Evolutionary conservation across 2,329 filamentous ascomycete genomes (phyloP).

Genomic region (Penicillium sp.): DNA sequence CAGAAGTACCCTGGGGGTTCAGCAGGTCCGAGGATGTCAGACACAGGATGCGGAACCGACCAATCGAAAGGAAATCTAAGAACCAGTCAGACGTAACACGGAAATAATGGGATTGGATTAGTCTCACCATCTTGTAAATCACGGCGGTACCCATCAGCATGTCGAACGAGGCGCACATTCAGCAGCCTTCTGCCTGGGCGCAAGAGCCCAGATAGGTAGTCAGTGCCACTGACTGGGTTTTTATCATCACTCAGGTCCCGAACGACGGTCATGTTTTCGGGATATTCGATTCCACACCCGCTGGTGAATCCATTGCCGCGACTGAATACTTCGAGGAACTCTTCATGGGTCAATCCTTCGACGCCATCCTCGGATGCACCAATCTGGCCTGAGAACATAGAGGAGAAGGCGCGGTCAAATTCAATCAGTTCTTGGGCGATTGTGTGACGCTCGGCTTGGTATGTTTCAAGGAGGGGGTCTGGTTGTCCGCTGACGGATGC

Average conservation of each 20-base stretch:
- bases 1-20: conserved; percentile 28
- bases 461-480: conserved; percentile 37
- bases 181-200: conserved; percentile 37
- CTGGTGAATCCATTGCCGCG: conserved; percentile 41
- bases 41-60: conserved; percentile 39
- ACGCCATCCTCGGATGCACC: conserved; percentile 24
- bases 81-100: background rate
- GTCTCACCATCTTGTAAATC: conserved; percentile 38
- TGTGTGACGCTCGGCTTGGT: conserved; percentile 38
- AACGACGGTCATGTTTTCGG: conserved; percentile 29
- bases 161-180: conserved; percentile 34
- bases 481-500: conserved; percentile 8
- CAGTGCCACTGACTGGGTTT: conserved; percentile 31
- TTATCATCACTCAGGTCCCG: conserved; percentile 14
- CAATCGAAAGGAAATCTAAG: conserved; percentile 37
- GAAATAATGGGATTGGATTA: background rate
- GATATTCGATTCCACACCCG: conserved; percentile 42
- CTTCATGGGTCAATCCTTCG: conserved; percentile 31
- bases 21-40: conserved; percentile 38
- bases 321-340: conserved; percentile 39
- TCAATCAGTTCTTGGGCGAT: conserved; percentile 41
- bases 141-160: conserved; percentile 38
- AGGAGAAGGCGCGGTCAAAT: conserved; percentile 42
- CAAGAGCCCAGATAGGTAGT: conserved; percentile 37
- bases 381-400: conserved; percentile 43